Evolutionary conservation across 1,284 basidiomycete species (phyloP).

Genomic region (Vanrija sp.): DNA sequence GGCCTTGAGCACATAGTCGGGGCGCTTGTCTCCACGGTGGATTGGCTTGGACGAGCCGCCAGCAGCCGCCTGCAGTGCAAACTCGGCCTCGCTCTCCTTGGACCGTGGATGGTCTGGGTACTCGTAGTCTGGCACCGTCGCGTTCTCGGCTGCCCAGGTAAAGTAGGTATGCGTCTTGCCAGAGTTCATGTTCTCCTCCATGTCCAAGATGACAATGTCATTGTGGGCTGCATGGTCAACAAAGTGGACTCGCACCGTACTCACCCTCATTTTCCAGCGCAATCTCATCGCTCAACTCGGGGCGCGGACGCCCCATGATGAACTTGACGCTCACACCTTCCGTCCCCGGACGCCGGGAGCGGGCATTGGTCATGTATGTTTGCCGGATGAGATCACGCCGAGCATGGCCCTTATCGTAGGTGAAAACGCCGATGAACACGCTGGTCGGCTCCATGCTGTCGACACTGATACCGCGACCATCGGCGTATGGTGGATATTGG

Average conservation of each 20-base stretch:
- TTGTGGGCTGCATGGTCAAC: constrained; percentile 58
- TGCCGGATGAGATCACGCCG: constrained; percentile 84
- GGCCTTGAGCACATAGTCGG: constrained; percentile 85
- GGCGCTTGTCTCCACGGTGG: constrained; percentile 52
- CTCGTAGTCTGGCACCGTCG: constrained; percentile 68
- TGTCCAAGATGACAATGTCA: constrained; percentile 54
- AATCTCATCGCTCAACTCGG: constrained; percentile 72
- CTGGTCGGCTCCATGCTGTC: constrained; percentile 84
- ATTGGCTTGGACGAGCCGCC: constrained; percentile 13
- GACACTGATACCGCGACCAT: constrained; percentile 17
- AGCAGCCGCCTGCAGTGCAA: not conserved
- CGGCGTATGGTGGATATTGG: constrained; percentile 19
- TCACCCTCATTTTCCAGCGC: constrained; percentile 86
- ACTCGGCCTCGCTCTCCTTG: constrained; percentile 6
- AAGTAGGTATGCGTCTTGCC: constrained; percentile 54
- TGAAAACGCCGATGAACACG: constrained; percentile 86
- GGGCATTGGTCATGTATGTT: constrained; percentile 80
- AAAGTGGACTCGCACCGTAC: constrained; percentile 40
- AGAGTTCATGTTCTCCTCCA: constrained; percentile 53
- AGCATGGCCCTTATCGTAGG: constrained; percentile 78
- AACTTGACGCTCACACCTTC: constrained; percentile 87
- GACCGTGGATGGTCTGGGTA: constrained; percentile 20
- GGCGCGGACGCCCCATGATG: constrained; percentile 79
- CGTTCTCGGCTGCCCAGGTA: constrained; percentile 70
- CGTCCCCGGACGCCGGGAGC: constrained; percentile 71